These are phyloP conservation scores for Entonaema liquescens DNA, from an alignment of 495 filamentous ascomycete genomes.

Conservation along the genomic window DNA sequence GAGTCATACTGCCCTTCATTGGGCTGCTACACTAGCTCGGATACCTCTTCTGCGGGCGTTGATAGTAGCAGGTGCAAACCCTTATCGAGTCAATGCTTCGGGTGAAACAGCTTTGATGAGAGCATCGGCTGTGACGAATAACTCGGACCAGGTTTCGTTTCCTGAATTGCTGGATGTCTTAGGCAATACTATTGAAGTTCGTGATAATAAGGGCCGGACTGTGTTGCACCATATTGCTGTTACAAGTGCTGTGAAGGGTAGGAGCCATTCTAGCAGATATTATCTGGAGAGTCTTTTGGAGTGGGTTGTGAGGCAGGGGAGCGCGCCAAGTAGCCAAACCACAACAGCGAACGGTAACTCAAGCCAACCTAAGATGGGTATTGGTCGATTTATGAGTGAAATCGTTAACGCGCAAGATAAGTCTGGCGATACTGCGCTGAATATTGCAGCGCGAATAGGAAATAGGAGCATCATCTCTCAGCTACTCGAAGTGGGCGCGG, in stretches of 20 bases:
- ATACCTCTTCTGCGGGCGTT: constrained; percentile 80
- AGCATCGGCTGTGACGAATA: constrained; percentile 87
- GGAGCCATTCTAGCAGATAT: constrained; percentile 83
- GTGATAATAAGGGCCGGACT: constrained; percentile 87
- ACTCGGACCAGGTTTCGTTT: constrained; percentile 79
- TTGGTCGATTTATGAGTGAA: constrained; percentile 92
- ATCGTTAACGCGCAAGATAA: constrained; percentile 94
- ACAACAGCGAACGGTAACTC: constrained; percentile 41
- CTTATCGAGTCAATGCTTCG: constrained; percentile 82
- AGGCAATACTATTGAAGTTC: constrained; percentile 87
- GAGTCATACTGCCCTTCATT: constrained; percentile 89
- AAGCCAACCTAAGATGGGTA: constrained; percentile 71
- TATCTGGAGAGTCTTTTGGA: constrained; percentile 93
- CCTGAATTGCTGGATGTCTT: constrained; percentile 88
- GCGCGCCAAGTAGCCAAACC: constrained; percentile 67
- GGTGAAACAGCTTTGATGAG: constrained; percentile 94
- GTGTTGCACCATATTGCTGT: constrained; percentile 96
- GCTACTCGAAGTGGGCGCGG: constrained; percentile 89
- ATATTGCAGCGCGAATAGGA: constrained; percentile 88
- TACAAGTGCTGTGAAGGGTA: constrained; percentile 89
- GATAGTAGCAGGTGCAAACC: constrained; percentile 82
- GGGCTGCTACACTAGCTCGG: constrained; percentile 95
- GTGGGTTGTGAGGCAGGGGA: constrained; percentile 88
- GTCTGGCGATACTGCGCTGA: constrained; percentile 92
- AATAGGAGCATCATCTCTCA: constrained; percentile 92